phyloP scores from a whole-genome alignment of 2,329 filamentous ascomycete genomes.

The Geosmithia putterillii region DNA sequence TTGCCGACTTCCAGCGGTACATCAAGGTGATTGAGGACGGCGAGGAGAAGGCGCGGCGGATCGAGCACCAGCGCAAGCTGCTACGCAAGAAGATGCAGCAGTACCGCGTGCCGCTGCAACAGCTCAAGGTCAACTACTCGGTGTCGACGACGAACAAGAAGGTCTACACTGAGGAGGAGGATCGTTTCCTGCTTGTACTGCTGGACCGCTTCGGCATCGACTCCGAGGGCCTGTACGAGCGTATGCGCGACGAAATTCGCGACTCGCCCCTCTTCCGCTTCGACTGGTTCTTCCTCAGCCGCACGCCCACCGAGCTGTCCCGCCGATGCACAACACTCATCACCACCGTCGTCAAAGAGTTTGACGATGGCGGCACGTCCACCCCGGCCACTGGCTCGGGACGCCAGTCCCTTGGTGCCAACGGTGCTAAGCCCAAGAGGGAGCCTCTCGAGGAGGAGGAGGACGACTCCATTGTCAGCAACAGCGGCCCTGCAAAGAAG shows the following conservation, averaged over 20 bases:
- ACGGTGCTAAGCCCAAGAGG: constrained; percentile 56
- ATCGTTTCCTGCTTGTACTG: constrained; percentile 87
- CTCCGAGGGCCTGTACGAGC: constrained; percentile 79
- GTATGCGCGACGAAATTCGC: constrained; percentile 92
- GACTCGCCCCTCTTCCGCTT: constrained; percentile 93
- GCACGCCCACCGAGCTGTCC: constrained; percentile 85
- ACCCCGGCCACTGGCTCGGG: background rate
- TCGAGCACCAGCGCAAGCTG: constrained; percentile 86
- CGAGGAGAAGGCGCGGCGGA: constrained; percentile 78
- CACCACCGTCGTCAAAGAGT: constrained; percentile 89
- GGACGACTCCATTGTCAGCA: constrained; percentile 69
- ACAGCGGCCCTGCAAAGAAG: constrained; percentile 82
- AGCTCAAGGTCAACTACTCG: constrained; percentile 97
- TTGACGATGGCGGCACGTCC: constrained; percentile 47
- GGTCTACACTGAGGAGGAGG: constrained; percentile 97
- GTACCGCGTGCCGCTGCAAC: constrained; percentile 94
- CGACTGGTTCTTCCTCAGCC: constrained; percentile 97
- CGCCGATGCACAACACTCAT: constrained; percentile 88
- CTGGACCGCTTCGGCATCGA: constrained; percentile 89
- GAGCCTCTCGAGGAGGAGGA: constrained; percentile 64
- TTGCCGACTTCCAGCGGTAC: constrained; percentile 80
- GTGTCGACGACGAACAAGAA: constrained; percentile 99
- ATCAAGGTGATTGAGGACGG: constrained; percentile 84
- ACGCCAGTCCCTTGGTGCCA: constrained; percentile 36
- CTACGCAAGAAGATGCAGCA: constrained; percentile 90